Evolutionary conservation across 106 monocot genomes (phyloP), one percentile per base, ranked within the genome.

Genomic region (Ottelia alismoides): DNA sequence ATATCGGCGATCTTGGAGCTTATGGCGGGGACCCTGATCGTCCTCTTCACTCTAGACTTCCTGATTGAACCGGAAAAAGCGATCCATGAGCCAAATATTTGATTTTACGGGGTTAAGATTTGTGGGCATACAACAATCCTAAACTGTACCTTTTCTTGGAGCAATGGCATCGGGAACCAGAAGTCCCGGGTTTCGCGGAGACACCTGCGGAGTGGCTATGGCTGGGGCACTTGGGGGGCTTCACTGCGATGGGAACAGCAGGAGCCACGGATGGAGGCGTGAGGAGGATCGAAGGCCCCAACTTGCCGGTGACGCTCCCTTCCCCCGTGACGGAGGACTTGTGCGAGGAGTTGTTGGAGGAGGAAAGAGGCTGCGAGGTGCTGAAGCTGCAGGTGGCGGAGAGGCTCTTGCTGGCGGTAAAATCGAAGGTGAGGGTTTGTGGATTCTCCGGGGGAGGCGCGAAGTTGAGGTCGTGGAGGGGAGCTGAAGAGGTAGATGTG

Each of bases 151-250:
- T 71, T 31, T 69, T 68, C 64, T 92, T 92, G 26, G 87, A 83
- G 67, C 92, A 92, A 63, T 92, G 92, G 77, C 92, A 87, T 20
- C 77, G 70, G 51, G 70, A 63, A n/a, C 74, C 78, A 57, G 49
- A 59, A 11, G 52, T 77, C 1, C 69, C n/a, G n/a, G n/a, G n/a
- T n/a, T n/a, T n/a, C n/a, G n/a, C 87, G 51, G 65, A 49, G 48
- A 54, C 9, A 11, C 51, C 61, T n/a, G 69, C 82, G 49, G 52
- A 35, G 27, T 51, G 29, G 51, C 40, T 25, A 62, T 82, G 82
- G 22, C 69, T 67, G 59, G 79, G 77, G 74, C 87, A 83, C 49
- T 45, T 56, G n/a, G n/a, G n/a, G n/a, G n/a, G n/a, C n/a, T n/a
- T n/a, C n/a, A n/a, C n/a, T n/a, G n/a, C n/a, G n/a, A n/a, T n/a